phyloP scores from a whole-genome alignment of 2,329 filamentous ascomycete genomes.

The Penicillium brasilianum region DNA sequence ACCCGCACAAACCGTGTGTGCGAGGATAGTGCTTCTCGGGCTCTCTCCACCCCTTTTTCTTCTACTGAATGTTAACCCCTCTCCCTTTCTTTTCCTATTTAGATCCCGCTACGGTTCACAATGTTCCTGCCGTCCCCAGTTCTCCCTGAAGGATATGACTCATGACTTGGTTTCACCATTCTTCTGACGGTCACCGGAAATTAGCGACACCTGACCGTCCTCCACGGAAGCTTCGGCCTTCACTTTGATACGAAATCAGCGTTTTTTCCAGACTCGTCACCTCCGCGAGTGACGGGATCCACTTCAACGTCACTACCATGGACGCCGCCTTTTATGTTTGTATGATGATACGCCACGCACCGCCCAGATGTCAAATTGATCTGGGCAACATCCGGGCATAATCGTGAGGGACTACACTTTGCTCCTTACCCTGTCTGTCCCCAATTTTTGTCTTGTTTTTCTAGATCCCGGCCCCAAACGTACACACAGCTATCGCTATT shows the following conservation, averaged over 20 bases:
- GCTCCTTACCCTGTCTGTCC: slow-evolving; percentile 8
- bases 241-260: slow-evolving; percentile 7
- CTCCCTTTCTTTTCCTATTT: slow-evolving; percentile 9
- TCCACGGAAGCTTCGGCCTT: not conserved
- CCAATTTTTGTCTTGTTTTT: not conserved
- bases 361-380: slow-evolving; percentile 10
- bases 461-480: not conserved
- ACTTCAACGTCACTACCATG: slow-evolving; percentile 7
- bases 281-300: not conserved
- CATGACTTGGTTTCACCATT: slow-evolving; percentile 8
- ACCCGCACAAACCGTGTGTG: not conserved
- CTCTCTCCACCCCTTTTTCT: not conserved
- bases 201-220: not conserved
- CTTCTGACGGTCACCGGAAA: slow-evolving; percentile 8
- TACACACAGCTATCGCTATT: not conserved
- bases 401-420: slow-evolving; percentile 14
- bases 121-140: slow-evolving; percentile 27
- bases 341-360: slow-evolving; percentile 27
- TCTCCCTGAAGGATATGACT: slow-evolving; percentile 24
- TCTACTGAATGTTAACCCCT: slow-evolving; percentile 24
- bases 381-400: slow-evolving; percentile 17
- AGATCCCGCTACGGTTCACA: slow-evolving; percentile 26
- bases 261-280: not conserved
- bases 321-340: slow-evolving; percentile 26
- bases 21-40: not conserved